A percentile compares a stretch with the other conserved stretches of the same genome.
Conservation (phyloP, 2,329 filamentous ascomycete species). For the Cladophialophora chaetospira region DNA sequence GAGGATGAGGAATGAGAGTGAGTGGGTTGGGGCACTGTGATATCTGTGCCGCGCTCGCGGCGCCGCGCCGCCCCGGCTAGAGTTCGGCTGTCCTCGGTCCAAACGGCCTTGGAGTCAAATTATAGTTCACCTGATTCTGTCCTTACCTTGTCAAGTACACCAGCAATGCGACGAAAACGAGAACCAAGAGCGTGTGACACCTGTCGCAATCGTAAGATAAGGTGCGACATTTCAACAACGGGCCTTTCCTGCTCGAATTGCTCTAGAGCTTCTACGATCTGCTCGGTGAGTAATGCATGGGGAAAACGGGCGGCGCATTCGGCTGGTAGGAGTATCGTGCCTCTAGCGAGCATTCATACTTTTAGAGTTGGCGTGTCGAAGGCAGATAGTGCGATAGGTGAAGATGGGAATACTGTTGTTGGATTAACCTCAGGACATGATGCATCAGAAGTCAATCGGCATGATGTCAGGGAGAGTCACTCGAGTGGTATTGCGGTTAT, state of each 20-base stretch:
- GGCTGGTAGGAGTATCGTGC: neutral
- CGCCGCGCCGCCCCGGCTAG: too few relatives aligned
- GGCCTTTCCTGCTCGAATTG: conserved; percentile 18
- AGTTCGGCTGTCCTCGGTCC: too few relatives aligned
- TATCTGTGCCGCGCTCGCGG: too few relatives aligned
- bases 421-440: neutral
- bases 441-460: neutral
- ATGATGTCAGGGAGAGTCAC: neutral
- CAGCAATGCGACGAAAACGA: conserved; percentile 12
- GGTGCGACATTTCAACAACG: conserved; percentile 12
- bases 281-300: neutral
- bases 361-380: conserved; percentile 1
- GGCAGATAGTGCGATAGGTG: neutral
- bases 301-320: neutral
- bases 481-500: neutral
- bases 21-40: too few relatives aligned
- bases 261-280: conserved; percentile 6
- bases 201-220: conserved; percentile 14
- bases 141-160: too few relatives aligned
- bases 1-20: conserved; percentile 17
- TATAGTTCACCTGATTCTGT: too few relatives aligned
- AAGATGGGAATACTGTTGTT: neutral
- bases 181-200: conserved; percentile 12
- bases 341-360: conserved; percentile 2
- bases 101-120: too few relatives aligned